Evolutionary conservation across 306 rosid genomes (phyloP), one percentile per base, ranked within the genome.

Genomic region (Chamaecrista fasciculata): DNA sequence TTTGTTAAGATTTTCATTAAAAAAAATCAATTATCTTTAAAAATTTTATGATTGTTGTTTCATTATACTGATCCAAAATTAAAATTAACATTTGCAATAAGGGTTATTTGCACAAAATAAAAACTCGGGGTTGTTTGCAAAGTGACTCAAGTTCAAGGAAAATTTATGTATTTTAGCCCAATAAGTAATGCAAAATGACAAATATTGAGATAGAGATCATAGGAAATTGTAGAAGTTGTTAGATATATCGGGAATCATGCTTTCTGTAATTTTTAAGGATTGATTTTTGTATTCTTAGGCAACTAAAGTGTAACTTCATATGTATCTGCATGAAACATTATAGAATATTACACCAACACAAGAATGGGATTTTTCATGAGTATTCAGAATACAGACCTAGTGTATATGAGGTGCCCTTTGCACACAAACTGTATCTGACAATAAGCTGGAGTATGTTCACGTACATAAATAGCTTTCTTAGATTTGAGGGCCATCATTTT

Each of bases 401-500:
- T 67, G 78, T 69, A 58, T 76, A 94, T 86, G 47, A 82, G 95
- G 71, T 70, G 73, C 44, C 91, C 97, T 86, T 82, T 86, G 92
- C 96, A 88, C 81, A 87, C 65, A 79, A 94, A 94, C 76, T 79
- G 87, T 51, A 94, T 60, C 66, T 55, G 86, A 86, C 99, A 90
- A 59, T 29, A 86, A 72, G 55, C 64, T 15, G 95, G 88, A 69
- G 99, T 97, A 5, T 85, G 77, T 59, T 79, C 60, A 55, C 82
- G 67, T n/a, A 94, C 92, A 24, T 82, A 82, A n/a, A 83, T 80
- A 81, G 99, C 96, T 86, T 94, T 94, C 90, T 53, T 88, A 40
- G 97, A 94, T 70, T 21, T 94, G 65, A 91, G 81, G 73, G 85
- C 92, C 79, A 57, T 72, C 96, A 85, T 76, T 86, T 39, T 90